Base-by-base conservation (phyloP, 768 basidiomycete species). In the Tricholoma bakamatsutake region DNA sequence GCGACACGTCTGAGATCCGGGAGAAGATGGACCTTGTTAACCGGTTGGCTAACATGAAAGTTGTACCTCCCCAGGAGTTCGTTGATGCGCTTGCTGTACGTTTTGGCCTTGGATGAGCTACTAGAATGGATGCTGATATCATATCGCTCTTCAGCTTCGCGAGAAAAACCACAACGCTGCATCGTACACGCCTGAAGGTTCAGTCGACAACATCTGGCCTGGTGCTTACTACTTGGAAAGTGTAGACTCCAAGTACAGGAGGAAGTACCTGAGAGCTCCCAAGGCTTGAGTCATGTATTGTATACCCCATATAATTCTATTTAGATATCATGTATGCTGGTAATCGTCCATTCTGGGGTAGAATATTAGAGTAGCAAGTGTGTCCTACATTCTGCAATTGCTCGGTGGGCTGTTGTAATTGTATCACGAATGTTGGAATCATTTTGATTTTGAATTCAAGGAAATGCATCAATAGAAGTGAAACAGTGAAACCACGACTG, bases 91-190 rank as follows among this genome's bases (percentile, higher is more conserved):
- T 93, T 49, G 66, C 75, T 66, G 87, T 91, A 66, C 56, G 85
- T 72, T 6, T 24, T 55, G 24, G 39, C 46, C 42, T 2, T 40
- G 27, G 12, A 35, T 55, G 24, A 34, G 4, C 12, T 45, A 9
- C 9, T 8, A 54, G 55, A 51, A 6, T 33, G 47, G 15, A 21
- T 56, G n/a, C 52, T 60, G n/a, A 60, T 55, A 21, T 55, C 28
- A 43, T 47, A 43, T 47, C 52, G 24, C 46, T 35, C n/a, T 30
- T 11, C 62, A 95, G 94, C 85, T 98, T 51, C 91, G 96, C 40
- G 96, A 98, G 76, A 87, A 90, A 75, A 96, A 95, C 80, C 94
- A 98, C 80, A 96, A 95, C 64, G 84, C 91, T 13, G 83, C 79
- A 24, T 78, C 84, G 62, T 99, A 90, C 76, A 81, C 81, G 3